Evolutionary conservation across 805 yeast genomes (phyloP), one percentile per base, ranked within the genome.

Genomic region (Yarrowia sp.): DNA sequence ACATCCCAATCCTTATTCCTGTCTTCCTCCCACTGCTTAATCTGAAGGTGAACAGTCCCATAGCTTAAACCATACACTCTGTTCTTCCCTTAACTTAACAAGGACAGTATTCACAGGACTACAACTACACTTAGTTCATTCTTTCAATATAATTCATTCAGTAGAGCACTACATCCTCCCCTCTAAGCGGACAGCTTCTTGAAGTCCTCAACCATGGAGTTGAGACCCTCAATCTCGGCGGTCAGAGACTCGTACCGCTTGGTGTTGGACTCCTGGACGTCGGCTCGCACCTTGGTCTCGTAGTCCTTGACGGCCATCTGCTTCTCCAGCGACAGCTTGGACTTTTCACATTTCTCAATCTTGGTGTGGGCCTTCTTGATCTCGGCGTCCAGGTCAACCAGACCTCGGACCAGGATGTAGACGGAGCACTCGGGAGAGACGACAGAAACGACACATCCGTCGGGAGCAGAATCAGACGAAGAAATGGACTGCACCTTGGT

Each of bases 351-450:
- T 76, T 87, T 88, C 67, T 76, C 82, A 72, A 92, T 81, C 80
- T 89, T 93, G 83, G 85, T 85, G 72, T 80, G 76, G 42, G 92
- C 95, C 83, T 93, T 95, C 70, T 80, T 74, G 72, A 95, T 89
- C 79, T 95, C 98, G 65, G 88, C 88, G 72, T 92, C 98, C 70
- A 92, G 84, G 76, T 93, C 98, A 70, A 95, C 86, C 74, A 89
- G 92, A 64, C 98, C 99, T 82, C 91, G 92, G 66, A 93, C 97
- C 75, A 95, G 82, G 35, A 93, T 84, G 72, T 91, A 97, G 18
- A 92, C 98, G 67, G 86, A 87, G 75, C 90, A 86, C 65, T 84
- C 88, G 57, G 96, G 88, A 66, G 85, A 84, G 66, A 93, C 90
- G 65, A 96, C 84, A 70, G 86, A 86, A 69, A 92, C 83, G 47